Percentiles rank a stretch among this genome's conserved stretches.
Conservation (phyloP, 768 basidiomycete genomes). For the Suillus decipiens region DNA sequence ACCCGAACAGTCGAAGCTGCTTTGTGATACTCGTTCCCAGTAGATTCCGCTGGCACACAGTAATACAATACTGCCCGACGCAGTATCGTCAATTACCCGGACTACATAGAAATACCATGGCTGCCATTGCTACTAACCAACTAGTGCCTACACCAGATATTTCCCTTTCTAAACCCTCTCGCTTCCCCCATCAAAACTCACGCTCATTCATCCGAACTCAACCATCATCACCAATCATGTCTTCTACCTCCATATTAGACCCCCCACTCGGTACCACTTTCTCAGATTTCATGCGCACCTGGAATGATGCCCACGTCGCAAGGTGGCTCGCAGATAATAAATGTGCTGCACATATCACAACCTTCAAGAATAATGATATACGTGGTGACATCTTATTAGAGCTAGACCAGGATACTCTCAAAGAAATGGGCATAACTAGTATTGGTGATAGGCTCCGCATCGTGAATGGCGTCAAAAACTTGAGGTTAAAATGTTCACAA, state of each 20-base stretch:
- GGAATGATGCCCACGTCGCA: slow-evolving; percentile 71
- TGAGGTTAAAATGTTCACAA: slow-evolving; percentile 60
- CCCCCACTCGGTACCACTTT: slow-evolving; percentile 61
- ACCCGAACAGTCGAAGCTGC: too few species aligned
- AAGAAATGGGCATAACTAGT: slow-evolving; percentile 87
- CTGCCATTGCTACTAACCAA: slow-evolving; percentile 7
- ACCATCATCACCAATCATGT: slow-evolving; percentile 34
- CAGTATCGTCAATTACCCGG: too few species aligned
- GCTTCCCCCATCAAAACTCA: slow-evolving; percentile 36
- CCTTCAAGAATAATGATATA: slow-evolving; percentile 88
- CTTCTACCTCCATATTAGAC: slow-evolving; percentile 43
- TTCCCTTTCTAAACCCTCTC: slow-evolving; percentile 31
- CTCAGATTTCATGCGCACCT: slow-evolving; percentile 64
- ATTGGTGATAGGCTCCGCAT: slow-evolving; percentile 93
- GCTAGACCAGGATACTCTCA: slow-evolving; percentile 81
- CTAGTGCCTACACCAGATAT: slow-evolving; percentile 9
- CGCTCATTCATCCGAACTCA: slow-evolving; percentile 38
- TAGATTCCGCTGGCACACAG: too few species aligned
- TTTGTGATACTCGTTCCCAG: too few species aligned
- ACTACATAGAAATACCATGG: background rate
- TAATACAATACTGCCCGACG: too few species aligned
- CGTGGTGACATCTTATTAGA: slow-evolving; percentile 90
- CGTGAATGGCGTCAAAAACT: slow-evolving; percentile 76
- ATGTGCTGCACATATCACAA: slow-evolving; percentile 64
- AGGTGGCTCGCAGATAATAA: slow-evolving; percentile 80